Base-by-base conservation (phyloP, 352 stramenopile species). In the Globisporangium perplexum region DNA sequence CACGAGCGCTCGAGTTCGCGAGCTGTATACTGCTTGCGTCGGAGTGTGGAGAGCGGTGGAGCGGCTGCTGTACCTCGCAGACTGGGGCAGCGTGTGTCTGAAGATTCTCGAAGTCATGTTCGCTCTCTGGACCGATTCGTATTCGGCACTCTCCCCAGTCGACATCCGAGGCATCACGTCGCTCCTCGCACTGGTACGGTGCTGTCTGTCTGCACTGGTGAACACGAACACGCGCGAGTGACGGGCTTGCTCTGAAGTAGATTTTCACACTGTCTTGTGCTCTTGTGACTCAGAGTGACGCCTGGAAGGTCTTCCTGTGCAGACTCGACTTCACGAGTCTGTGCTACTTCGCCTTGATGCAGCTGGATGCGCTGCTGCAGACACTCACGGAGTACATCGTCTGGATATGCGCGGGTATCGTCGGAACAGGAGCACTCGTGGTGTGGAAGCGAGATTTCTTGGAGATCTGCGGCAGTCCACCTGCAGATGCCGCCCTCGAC, bases 111-210 rank as follows among this genome's bases (percentile, higher is more conserved):
- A 78, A 52, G 55, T 82, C n/a, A 51, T 63, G 28, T 53, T 74
- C 28, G 56, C 60, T 11, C 55, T 89, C 23, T 68, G 85, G 31
- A 84, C 73, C 0, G 73, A 89, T 45, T 89, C 77, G 43, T 89
- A 84, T 47, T 72, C 69, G 17, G 66, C 74, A 33, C 55, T 89
- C 38, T 60, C 66, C 4, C 61, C 67, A 26, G 57, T 89, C 23
- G 77, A 89, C 41, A 77, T 86, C n/a, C 69, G 75, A 30, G 77
- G 72, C 23, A 63, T 77, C 33, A 62, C 67, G 10, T 63, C 71
- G 15, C 71, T 78, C 33, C 71, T 77, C 28, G 70, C 52, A 5
- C 57, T 74, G 51, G 73, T 63, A 54, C 42, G 57, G 1, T 42
- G 12, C 17, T 24, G 4, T 39, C 7, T 17, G 15, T 4, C 14